Evolutionary conservation across 495 filamentous ascomycete genomes (phyloP).

Genomic region (Penicillium angulare): DNA sequence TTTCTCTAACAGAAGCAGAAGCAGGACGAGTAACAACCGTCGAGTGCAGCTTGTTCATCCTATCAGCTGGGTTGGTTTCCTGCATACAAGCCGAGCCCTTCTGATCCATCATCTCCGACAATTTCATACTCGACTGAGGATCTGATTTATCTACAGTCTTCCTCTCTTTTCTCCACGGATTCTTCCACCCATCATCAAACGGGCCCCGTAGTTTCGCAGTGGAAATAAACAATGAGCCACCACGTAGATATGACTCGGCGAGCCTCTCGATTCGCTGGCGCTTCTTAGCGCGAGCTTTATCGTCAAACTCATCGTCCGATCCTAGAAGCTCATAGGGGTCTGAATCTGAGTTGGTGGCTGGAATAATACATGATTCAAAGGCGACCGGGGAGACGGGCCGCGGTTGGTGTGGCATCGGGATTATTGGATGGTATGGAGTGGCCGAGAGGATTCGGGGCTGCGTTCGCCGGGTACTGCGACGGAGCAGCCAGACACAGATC

Average conservation of each 20-base stretch:
- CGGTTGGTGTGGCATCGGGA: constrained; percentile 36
- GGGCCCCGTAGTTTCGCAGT: constrained; percentile 64
- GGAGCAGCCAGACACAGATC: constrained; percentile 6
- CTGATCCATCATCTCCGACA: not conserved
- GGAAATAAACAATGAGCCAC: constrained; percentile 55
- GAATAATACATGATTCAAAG: constrained; percentile 48
- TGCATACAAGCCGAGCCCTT: constrained; percentile 7
- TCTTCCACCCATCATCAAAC: constrained; percentile 61
- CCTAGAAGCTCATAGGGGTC: constrained; percentile 43
- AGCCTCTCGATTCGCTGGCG: constrained; percentile 56
- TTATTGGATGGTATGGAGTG: constrained; percentile 7
- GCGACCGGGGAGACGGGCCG: constrained; percentile 39
- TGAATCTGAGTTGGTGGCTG: constrained; percentile 28
- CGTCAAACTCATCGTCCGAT: constrained; percentile 60
- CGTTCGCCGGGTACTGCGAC: constrained; percentile 21
- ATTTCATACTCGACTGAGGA: not conserved
- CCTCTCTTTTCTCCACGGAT: constrained; percentile 57
- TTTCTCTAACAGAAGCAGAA: not conserved
- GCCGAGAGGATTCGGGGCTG: constrained; percentile 13
- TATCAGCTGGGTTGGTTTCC: constrained; percentile 14
- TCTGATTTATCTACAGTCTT: not conserved
- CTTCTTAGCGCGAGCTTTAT: constrained; percentile 47
- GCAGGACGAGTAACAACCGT: not conserved
- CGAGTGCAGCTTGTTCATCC: constrained; percentile 7
- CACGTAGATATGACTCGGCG: constrained; percentile 57